Evolutionary conservation across 306 rosid genomes (phyloP), one percentile per base, ranked within the genome.

Genomic region (Hippophae gyantsensis): DNA sequence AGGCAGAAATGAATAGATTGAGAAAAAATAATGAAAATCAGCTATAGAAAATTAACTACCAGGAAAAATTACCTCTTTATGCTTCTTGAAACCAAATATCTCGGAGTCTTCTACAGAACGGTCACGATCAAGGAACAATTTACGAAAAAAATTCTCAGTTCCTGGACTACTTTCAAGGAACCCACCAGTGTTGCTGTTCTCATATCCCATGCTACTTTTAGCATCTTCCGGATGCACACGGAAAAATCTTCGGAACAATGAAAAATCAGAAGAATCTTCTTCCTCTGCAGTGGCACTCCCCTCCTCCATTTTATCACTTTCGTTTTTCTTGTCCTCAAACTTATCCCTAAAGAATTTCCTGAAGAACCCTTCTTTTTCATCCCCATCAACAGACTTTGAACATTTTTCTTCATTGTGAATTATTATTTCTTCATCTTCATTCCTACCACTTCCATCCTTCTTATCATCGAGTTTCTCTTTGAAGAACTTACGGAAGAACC

Each of bases 201-300:
- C 96, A 84, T 65, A 81, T 65, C 77, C 59, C 45, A 64, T 73
- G 61, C 65, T 72, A 67, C 69, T 69, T 79, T 90, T 85, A 57
- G 74, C 79, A 58, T 87, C 96, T 65, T 85, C 95, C 9, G 96
- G 95, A 72, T 88, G 99, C 78, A 88, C 93, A 23, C 99, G 95
- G 62, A 90, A 90, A 69, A 85, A 65, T 74, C 79, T 81, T 52
- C 84, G 87, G 67, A 90, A 78, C 78, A 90, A 67, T 18, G 95
- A 81, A 72, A 83, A 83, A 25, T 90, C 96, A 57, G 90, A 85
- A 72, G 78, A 74, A 62, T 90, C 97, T 63, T 83, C 96, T 60
- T 85, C 92, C 72, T 90, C 96, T 46, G 64, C 83, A 58, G 71
- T 83, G 69, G 74, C 76, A 72, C 75, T 81, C 68, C 75, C 82